A percentile compares a stretch with the other conserved stretches of the same genome.
Evolutionary conservation across 2,329 filamentous ascomycete species (phyloP).

Genomic region (Talaromyces sp.): DNA sequence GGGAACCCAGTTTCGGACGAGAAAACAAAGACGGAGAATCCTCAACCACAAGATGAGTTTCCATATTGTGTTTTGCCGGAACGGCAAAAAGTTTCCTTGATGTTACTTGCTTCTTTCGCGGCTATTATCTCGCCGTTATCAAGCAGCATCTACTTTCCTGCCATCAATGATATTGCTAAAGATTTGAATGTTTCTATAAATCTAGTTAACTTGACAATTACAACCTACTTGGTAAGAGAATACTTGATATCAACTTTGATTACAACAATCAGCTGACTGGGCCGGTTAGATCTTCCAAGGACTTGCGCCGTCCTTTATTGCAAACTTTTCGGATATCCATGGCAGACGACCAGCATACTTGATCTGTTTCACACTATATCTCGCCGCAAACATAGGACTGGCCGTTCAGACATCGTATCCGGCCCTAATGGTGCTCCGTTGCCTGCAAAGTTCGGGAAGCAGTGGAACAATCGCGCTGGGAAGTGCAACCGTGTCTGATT

Average conservation of each 20-base stretch:
- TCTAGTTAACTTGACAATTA: slow-evolving; percentile 41
- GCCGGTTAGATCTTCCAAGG: slow-evolving; percentile 45
- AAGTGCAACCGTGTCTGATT: slow-evolving; percentile 33
- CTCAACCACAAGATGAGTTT: neutral
- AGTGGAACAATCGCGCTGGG: slow-evolving; percentile 37
- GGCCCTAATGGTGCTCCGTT: slow-evolving; percentile 31
- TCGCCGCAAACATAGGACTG: slow-evolving; percentile 35
- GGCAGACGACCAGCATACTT: slow-evolving; percentile 49
- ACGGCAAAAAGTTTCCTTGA: slow-evolving; percentile 4
- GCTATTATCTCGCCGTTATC: slow-evolving; percentile 7
- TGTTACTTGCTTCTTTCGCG: slow-evolving; percentile 4
- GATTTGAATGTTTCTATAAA: slow-evolving; percentile 35
- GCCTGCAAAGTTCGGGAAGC: slow-evolving; percentile 32
- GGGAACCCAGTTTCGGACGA: neutral
- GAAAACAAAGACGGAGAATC: neutral
- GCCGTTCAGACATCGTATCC: slow-evolving; percentile 29
- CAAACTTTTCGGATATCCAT: slow-evolving; percentile 45
- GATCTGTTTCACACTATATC: slow-evolving; percentile 44
- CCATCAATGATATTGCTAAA: slow-evolving; percentile 34
- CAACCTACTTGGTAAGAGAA: slow-evolving; percentile 30
- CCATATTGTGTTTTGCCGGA: slow-evolving; percentile 6
- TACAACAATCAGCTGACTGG: neutral
- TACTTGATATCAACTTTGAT: neutral
- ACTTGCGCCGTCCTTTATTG: slow-evolving; percentile 49
- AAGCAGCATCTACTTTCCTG: slow-evolving; percentile 41